A percentile compares a stretch with the other conserved stretches of the same genome.
Conservation (phyloP, 2,329 filamentous ascomycete genomes). For the Alternaria consortialis region DNA sequence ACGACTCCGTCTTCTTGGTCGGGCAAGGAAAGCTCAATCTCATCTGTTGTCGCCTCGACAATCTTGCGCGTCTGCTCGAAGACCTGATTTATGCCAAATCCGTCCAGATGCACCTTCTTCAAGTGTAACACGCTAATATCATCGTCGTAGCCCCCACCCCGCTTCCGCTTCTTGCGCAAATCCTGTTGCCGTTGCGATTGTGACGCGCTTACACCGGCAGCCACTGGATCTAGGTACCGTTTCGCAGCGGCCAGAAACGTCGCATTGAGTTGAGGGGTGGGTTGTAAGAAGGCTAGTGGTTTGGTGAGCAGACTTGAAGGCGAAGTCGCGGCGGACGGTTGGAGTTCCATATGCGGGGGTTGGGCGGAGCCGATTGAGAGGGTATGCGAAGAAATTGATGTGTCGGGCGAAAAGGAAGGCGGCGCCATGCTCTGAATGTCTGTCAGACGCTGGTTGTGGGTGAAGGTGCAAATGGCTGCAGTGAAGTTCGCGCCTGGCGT, state of each 20-base stretch:
- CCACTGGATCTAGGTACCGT: slow-evolving; percentile 79
- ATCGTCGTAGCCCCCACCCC: slow-evolving; percentile 61
- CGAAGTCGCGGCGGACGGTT: slow-evolving; percentile 54
- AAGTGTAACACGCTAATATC: slow-evolving; percentile 71
- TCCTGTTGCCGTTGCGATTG: slow-evolving; percentile 75
- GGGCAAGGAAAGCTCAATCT: slow-evolving; percentile 61
- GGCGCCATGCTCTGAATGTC: slow-evolving; percentile 41
- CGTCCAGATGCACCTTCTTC: slow-evolving; percentile 83
- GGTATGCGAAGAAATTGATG: slow-evolving; percentile 53
- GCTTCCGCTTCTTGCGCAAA: slow-evolving; percentile 78
- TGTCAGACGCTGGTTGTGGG: not conserved
- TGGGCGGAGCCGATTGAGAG: slow-evolving; percentile 50
- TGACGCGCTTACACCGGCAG: slow-evolving; percentile 74
- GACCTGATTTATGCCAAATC: slow-evolving; percentile 86
- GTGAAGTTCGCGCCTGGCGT: slow-evolving; percentile 13
- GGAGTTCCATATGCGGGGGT: slow-evolving; percentile 47
- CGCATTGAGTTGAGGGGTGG: slow-evolving; percentile 70
- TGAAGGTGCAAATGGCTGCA: slow-evolving; percentile 5
- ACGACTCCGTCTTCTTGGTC: slow-evolving; percentile 36
- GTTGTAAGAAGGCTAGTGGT: slow-evolving; percentile 80
- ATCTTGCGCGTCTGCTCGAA: slow-evolving; percentile 94
- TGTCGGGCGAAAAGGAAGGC: slow-evolving; percentile 47
- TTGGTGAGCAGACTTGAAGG: slow-evolving; percentile 67
- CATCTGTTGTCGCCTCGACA: slow-evolving; percentile 69
- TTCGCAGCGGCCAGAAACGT: slow-evolving; percentile 81